Evolutionary conservation across 371 early-diverging fungal species (phyloP), one percentile per base, ranked within the genome.

Genomic region (Dichotomocladium elegans): DNA sequence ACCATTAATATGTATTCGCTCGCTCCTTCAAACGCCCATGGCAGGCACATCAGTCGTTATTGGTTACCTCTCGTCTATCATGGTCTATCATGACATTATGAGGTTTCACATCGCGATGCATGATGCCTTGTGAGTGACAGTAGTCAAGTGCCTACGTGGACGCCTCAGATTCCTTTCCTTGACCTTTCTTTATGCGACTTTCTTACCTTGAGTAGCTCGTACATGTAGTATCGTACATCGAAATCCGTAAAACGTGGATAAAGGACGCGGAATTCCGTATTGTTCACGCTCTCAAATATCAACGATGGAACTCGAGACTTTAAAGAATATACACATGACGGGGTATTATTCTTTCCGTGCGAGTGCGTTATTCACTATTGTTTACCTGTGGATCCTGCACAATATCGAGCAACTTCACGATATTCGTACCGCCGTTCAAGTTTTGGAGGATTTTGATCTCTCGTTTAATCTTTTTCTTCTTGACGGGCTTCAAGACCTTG

Each of bases 91-190:
- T 99, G 26, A 99, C 97, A 64, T 99, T 99, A 68, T 98, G 99
- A 30, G 99, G 99, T 74, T 99, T 99, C 45, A 99, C 98, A 72
- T 99, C 99, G 52, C 99, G 86, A 74, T 99, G 99, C 94, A 99
- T 97, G 70, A 99, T 99, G 15, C 99, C 99, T 59, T 89, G 85
- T 17, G 97, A 95, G 66, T 99, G 99, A 64, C 94, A 91, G 60
- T 92, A 98, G 54, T 98, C 98, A 58, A 99, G 80, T 6, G 99
- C 99, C 87, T 87, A 60, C 27, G 15, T 34, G 3, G 4, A 22
- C 8, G 27, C 27, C 11, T 8, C 19, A 33, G 30, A 44, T 9
- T 14, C 35, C 21, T 30, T 6, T 25, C 22, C 29, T 35, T 9
- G 42, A 9, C 26, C 51, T 21, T n/a, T n/a, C n/a, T n/a, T n/a